These are phyloP conservation scores for Nitzschia palea DNA, from an alignment of 108 stramenopile species.

Conservation along the genomic window DNA sequence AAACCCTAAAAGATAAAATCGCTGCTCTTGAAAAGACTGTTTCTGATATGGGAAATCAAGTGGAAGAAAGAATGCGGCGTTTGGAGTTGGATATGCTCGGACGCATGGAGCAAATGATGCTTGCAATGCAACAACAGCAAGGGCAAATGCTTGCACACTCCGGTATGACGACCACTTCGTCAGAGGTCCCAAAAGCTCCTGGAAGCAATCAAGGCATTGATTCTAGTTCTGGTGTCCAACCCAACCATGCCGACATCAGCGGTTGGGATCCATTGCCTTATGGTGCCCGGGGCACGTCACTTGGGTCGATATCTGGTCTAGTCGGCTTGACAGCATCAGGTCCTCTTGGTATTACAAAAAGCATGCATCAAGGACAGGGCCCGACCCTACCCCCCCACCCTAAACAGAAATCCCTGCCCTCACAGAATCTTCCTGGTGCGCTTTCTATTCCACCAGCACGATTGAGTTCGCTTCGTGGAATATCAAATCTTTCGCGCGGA, in stretches of 20 bases:
- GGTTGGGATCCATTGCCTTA: slow-evolving; percentile 38
- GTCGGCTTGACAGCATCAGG: slow-evolving; percentile 13
- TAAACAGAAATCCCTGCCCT: slow-evolving; percentile 72
- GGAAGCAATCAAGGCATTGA: slow-evolving; percentile 5
- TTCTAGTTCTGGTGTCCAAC: neutral
- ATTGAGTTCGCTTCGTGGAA: slow-evolving; percentile 42
- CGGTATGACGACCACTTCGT: neutral
- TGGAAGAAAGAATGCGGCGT: slow-evolving; percentile 54
- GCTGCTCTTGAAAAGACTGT: slow-evolving; percentile 52
- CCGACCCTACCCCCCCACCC: slow-evolving; percentile 83
- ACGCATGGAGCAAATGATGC: slow-evolving; percentile 67
- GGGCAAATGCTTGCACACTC: slow-evolving; percentile 10
- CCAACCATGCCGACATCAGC: neutral
- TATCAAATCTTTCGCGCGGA: slow-evolving; percentile 46
- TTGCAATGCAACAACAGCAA: slow-evolving; percentile 60
- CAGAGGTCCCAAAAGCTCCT: slow-evolving; percentile 1
- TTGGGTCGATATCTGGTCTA: slow-evolving; percentile 23
- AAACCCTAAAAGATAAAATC: slow-evolving; percentile 62
- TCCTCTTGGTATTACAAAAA: slow-evolving; percentile 17
- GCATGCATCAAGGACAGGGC: slow-evolving; percentile 11
- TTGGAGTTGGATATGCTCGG: slow-evolving; percentile 66
- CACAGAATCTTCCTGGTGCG: slow-evolving; percentile 30
- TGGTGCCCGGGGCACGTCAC: slow-evolving; percentile 23
- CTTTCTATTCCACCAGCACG: slow-evolving; percentile 32
- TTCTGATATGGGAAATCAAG: slow-evolving; percentile 29